phyloP scores from a whole-genome alignment of 805 yeast species.

The Hanseniaspora valbyensis region DNA sequence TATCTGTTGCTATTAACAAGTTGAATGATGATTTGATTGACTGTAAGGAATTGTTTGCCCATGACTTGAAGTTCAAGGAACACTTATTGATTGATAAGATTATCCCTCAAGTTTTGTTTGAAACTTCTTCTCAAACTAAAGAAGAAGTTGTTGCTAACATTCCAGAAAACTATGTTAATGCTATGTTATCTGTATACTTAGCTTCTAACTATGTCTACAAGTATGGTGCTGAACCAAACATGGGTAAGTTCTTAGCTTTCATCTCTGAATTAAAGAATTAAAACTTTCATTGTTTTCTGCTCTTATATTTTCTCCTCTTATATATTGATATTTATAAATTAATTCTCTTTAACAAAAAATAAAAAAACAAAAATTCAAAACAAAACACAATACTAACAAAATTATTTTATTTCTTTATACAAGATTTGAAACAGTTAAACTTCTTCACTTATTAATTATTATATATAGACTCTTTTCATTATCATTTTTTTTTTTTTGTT shows the following conservation, averaged over 20 bases:
- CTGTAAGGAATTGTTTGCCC: conserved; percentile 73
- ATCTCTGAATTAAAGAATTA: conserved; percentile 46
- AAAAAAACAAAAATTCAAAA: no score
- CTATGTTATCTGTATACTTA: conserved; percentile 75
- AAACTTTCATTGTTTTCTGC: no score
- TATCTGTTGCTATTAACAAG: conserved; percentile 73
- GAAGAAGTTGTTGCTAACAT: conserved; percentile 54
- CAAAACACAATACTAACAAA: no score
- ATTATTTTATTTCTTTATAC: no score
- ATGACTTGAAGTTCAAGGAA: conserved; percentile 65
- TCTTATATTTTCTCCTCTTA: no score
- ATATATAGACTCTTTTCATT: no score
- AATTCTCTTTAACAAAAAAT: no score
- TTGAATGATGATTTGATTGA: conserved; percentile 75
- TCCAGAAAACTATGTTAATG: conserved; percentile 78
- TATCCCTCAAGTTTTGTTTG: conserved; percentile 61
- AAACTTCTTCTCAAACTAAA: conserved; percentile 52
- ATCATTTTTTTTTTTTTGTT: background rate
- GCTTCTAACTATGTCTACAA: conserved; percentile 79
- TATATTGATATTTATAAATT: no score
- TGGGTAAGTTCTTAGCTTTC: conserved; percentile 62
- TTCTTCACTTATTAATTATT: no score
- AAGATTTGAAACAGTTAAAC: no score
- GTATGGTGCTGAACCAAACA: conserved; percentile 70
- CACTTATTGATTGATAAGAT: conserved; percentile 58